A percentile compares a stretch with the other conserved stretches of the same genome.
phyloP scores from a whole-genome alignment of 495 filamentous ascomycete species.

The Aspergillus asperescens region DNA sequence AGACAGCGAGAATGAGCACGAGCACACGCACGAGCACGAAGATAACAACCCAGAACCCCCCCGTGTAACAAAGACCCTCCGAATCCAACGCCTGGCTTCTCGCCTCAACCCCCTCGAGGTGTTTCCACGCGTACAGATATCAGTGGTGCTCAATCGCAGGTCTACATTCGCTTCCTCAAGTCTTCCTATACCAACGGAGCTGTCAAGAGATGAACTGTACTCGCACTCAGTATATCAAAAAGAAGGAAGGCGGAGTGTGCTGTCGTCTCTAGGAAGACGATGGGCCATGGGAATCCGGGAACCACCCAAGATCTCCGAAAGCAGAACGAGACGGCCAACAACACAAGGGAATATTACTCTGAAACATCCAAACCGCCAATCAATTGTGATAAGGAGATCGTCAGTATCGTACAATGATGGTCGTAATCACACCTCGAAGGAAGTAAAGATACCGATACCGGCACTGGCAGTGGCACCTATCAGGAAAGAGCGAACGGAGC shows the following conservation, averaged over 20 bases:
- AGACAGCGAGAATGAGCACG: background rate
- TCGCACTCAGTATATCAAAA: slow-evolving; percentile 16
- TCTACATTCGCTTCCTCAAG: slow-evolving; percentile 6
- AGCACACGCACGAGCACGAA: background rate
- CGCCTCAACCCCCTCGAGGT: background rate
- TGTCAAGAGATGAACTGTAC: slow-evolving; percentile 8
- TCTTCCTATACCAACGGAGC: slow-evolving; percentile 17
- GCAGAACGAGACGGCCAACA: background rate
- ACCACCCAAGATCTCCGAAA: background rate
- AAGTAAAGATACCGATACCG: background rate
- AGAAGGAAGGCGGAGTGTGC: slow-evolving; percentile 16
- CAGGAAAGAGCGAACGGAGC: background rate
- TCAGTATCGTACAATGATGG: background rate
- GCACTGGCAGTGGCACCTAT: background rate
- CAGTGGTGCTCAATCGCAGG: background rate
- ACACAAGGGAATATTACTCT: background rate
- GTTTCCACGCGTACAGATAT: background rate
- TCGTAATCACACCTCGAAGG: background rate
- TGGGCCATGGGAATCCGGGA: background rate
- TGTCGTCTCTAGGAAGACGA: slow-evolving; percentile 12
- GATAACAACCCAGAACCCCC: background rate
- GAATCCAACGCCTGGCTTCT: background rate
- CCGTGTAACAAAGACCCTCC: background rate
- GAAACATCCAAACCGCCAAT: background rate
- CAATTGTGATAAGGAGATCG: background rate